These are phyloP conservation scores for Yarrowia sp. DNA, from an alignment of 805 yeast genomes.

Conservation along the genomic window DNA sequence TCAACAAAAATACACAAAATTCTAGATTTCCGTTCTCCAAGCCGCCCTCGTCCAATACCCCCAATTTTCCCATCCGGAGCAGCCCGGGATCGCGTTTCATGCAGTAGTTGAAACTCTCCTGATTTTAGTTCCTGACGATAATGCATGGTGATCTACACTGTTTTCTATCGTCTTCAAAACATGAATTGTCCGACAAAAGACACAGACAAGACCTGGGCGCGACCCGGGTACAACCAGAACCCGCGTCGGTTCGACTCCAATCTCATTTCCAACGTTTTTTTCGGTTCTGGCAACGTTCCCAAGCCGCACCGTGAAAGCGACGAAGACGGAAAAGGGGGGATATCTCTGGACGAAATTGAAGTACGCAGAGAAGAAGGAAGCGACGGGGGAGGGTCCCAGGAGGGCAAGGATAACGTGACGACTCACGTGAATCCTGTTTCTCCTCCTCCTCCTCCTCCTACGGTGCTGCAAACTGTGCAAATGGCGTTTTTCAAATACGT, in stretches of 20 bases:
- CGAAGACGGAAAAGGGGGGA: not conserved
- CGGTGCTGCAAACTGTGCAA: not conserved
- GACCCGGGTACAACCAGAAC: slow-evolving; percentile 17
- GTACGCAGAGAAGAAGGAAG: not conserved
- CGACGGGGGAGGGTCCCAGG: not conserved
- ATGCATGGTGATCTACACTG: not conserved
- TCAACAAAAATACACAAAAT: too few relatives aligned
- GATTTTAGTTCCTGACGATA: not conserved
- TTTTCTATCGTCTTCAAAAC: not conserved
- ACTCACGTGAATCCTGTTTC: not conserved
- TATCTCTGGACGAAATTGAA: not conserved
- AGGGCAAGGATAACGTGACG: not conserved
- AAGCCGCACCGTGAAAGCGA: not conserved
- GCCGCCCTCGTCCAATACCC: too few relatives aligned
- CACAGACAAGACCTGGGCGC: slow-evolving; percentile 14
- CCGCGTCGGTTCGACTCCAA: slow-evolving; percentile 2
- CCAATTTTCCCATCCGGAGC: not conserved
- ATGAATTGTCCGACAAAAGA: slow-evolving; percentile 22
- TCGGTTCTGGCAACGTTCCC: not conserved
- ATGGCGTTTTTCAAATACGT: slow-evolving; percentile 42
- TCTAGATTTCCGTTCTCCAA: too few relatives aligned
- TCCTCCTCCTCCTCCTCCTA: not conserved
- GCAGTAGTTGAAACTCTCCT: not conserved
- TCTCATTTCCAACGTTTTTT: slow-evolving; percentile 4
- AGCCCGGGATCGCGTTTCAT: not conserved